These are phyloP conservation scores for Cardiospermum halicacabum DNA, from an alignment of 345 rosid genomes.

Conservation along the genomic window DNA sequence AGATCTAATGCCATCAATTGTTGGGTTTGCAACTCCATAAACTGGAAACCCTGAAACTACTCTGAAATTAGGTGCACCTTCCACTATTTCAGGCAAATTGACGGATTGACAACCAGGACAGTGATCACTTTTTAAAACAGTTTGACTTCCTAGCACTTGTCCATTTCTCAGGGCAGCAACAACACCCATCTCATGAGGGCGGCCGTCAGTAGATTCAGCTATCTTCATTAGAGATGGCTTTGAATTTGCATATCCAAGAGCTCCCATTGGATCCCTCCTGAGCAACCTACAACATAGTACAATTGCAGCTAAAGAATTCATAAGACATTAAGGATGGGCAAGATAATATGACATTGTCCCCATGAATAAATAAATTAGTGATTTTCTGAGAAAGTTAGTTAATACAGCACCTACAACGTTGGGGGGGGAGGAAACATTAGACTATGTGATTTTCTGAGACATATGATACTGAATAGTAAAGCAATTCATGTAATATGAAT, in stretches of 20 bases:
- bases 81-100: constrained; percentile 83
- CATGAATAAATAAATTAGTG: background rate
- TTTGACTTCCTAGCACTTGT: constrained; percentile 94
- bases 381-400: background rate
- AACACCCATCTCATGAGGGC: constrained; percentile 83
- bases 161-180: constrained; percentile 93
- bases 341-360: background rate
- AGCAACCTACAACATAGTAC: constrained; percentile 57
- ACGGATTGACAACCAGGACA: constrained; percentile 89
- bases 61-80: constrained; percentile 98
- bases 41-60: constrained; percentile 97
- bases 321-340: background rate
- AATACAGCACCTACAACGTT: too few relatives aligned
- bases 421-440: too few relatives aligned
- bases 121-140: constrained; percentile 96
- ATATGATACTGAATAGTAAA: background rate
- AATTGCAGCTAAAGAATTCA: constrained; percentile 14
- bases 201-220: constrained; percentile 77
- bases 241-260: constrained; percentile 68
- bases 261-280: constrained; percentile 98
- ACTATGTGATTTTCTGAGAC: background rate
- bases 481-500: background rate
- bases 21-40: constrained; percentile 99
- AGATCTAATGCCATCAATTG: constrained; percentile 81
- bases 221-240: constrained; percentile 72